A percentile compares a stretch with the other conserved stretches of the same genome.
These are phyloP conservation scores for Micractinium conductrix DNA, from an alignment of 139 green algal genomes.

Conservation along the genomic window DNA sequence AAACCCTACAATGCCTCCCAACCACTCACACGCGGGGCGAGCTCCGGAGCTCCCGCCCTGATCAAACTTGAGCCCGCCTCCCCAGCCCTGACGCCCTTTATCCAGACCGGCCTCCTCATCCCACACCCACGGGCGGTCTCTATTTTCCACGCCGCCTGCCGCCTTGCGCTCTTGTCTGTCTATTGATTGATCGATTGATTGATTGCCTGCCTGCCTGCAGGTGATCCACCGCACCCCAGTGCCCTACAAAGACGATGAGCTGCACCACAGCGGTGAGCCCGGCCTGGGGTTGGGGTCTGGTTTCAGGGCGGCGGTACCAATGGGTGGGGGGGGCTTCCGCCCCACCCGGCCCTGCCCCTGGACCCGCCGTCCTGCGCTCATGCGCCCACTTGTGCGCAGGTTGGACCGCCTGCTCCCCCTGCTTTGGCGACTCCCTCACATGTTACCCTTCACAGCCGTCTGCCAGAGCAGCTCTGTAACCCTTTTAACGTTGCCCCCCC, in stretches of 20 bases:
- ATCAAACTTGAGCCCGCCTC: too few relatives aligned
- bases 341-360: neutral
- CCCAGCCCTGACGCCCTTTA: neutral
- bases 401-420: neutral
- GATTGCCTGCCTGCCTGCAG: conserved; percentile 43
- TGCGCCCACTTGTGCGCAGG: neutral
- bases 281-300: neutral
- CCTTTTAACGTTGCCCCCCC: neutral
- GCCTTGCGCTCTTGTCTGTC: too few relatives aligned
- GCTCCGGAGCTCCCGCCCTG: too few relatives aligned
- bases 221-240: conserved; percentile 78
- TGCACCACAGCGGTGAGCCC: conserved; percentile 79
- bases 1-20: too few relatives aligned
- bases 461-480: neutral
- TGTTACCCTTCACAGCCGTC: neutral
- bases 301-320: neutral
- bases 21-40: too few relatives aligned
- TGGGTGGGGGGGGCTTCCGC: neutral
- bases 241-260: conserved; percentile 77
- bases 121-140: too few relatives aligned
- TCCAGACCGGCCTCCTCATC: too few relatives aligned
- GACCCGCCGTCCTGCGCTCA: neutral
- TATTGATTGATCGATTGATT: too few relatives aligned
- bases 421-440: neutral
- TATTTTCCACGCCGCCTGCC: too few relatives aligned